Conservation (phyloP, 2,329 filamentous ascomycete species). For the Fusarium compactum region DNA sequence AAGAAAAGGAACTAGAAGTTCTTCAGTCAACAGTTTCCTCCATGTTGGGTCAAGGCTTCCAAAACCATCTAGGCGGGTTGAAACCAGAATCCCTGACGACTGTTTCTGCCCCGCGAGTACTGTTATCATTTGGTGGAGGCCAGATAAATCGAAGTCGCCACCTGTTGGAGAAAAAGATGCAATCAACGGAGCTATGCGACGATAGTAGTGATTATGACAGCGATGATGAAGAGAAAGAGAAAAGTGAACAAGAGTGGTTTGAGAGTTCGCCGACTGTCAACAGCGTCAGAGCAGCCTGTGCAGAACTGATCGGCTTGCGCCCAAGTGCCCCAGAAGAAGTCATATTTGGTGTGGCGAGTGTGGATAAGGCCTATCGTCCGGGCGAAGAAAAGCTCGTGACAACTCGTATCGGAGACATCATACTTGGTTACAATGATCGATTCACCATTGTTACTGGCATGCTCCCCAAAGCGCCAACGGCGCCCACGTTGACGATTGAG, state of each 20-base stretch:
- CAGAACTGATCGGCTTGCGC: background rate
- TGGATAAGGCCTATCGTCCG: background rate
- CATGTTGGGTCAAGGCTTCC: background rate
- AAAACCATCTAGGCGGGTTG: background rate
- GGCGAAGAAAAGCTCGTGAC: background rate
- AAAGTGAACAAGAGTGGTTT: background rate
- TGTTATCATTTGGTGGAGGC: background rate
- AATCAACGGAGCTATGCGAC: background rate
- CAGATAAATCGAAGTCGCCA: background rate
- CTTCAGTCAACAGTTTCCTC: background rate
- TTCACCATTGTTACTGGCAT: constrained; percentile 4
- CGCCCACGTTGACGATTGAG: background rate
- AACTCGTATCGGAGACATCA: background rate
- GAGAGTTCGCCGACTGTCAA: background rate
- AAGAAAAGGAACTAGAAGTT: background rate
- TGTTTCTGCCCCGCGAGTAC: background rate
- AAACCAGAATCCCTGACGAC: background rate
- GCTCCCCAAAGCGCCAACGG: background rate
- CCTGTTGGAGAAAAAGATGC: background rate
- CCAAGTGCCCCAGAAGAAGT: background rate
- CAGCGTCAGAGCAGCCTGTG: background rate
- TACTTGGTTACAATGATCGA: background rate
- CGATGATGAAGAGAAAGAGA: background rate
- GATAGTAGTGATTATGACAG: background rate
- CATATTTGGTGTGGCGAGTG: background rate